Base-by-base conservation (phyloP, 371 early-diverging fungal species). In the Dichotomocladium elegans region DNA sequence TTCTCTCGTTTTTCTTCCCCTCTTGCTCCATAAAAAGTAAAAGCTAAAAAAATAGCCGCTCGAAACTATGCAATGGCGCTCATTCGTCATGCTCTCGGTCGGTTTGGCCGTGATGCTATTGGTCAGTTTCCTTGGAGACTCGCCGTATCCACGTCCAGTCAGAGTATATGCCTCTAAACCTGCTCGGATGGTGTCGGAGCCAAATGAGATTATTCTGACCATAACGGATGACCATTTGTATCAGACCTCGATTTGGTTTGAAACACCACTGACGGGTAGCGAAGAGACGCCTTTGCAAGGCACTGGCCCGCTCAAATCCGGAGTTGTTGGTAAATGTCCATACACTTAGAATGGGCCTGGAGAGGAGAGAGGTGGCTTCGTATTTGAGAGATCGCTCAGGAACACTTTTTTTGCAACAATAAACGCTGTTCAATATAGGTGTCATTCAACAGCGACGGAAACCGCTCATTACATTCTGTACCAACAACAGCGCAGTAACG, bases 1-100 rank as follows among this genome's bases (percentile, higher is more conserved):
- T n/a, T n/a, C n/a, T n/a, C n/a, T n/a, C n/a, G n/a, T n/a, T n/a
- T n/a, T n/a, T n/a, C n/a, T n/a, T n/a, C n/a, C n/a, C n/a, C n/a
- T n/a, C n/a, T n/a, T n/a, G n/a, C n/a, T n/a, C n/a, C n/a, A n/a
- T n/a, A n/a, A n/a, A n/a, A n/a, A n/a, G n/a, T n/a, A n/a, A n/a
- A n/a, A n/a, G n/a, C n/a, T n/a, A n/a, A n/a, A n/a, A n/a, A n/a
- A n/a, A n/a, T n/a, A n/a, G n/a, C n/a, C n/a, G n/a, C n/a, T n/a
- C n/a, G n/a, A n/a, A n/a, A 64, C 26, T 26, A 76, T 76, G 76
- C 67, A 72, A 70, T 76, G 76, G 76, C 70, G 76, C 14, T 55
- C 66, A 26, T 44, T 72, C 40, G 54, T 64, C 31, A 24, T 76
- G 35, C 41, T 76, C 19, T 11, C 64, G 30, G 57, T 60, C 30